A percentile compares a stretch with the other conserved stretches of the same genome.
phyloP scores from a whole-genome alignment of 129 eudicot genomes.

The Centrapalus pauciflorus region DNA sequence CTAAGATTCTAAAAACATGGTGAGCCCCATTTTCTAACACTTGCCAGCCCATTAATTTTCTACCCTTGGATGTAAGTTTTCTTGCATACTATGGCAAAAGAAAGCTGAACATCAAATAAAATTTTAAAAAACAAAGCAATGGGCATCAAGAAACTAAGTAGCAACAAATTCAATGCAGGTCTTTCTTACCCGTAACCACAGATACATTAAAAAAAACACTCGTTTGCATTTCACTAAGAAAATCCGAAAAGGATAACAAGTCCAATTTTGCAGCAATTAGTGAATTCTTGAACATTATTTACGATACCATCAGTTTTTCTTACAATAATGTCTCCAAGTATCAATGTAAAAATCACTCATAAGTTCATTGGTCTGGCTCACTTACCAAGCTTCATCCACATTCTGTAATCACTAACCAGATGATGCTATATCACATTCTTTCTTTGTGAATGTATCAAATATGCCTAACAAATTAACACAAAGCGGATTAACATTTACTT shows the following conservation, averaged over 20 bases:
- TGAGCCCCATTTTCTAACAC: constrained; percentile 11
- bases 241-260: background rate
- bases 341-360: background rate
- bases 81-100: background rate
- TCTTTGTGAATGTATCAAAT: background rate
- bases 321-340: constrained; percentile 1
- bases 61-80: background rate
- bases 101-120: background rate
- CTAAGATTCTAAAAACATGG: too few relatives aligned
- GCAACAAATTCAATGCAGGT: background rate
- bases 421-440: constrained; percentile 6
- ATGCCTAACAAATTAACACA: background rate
- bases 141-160: background rate
- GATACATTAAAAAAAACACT: background rate
- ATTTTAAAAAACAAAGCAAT: background rate
- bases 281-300: background rate
- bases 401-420: background rate
- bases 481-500: background rate
- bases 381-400: background rate
- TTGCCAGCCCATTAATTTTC: background rate
- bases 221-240: background rate
- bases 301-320: background rate
- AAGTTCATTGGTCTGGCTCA: constrained; percentile 6
- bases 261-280: background rate
- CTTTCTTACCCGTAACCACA: background rate